Conservation (phyloP, 2,329 filamentous ascomycete genomes). For the Pseudogymnoascus sp. region DNA sequence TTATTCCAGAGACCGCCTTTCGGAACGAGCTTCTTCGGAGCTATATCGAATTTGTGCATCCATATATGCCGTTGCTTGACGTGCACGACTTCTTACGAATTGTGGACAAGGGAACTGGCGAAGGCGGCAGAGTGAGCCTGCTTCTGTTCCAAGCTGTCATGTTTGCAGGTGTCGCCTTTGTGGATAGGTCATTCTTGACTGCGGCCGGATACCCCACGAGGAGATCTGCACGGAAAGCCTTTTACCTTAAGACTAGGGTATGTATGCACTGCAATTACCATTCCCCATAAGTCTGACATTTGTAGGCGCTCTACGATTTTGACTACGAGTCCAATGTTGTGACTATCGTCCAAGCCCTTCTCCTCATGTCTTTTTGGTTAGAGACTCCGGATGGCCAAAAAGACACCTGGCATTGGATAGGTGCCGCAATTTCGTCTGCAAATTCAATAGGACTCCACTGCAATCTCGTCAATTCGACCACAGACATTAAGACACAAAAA, state of each 20-base stretch:
- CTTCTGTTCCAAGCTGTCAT: constrained; percentile 87
- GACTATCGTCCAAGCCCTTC: constrained; percentile 72
- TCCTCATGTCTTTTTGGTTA: constrained; percentile 93
- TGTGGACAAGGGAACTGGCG: constrained; percentile 58
- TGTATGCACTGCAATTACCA: background rate
- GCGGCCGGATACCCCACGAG: constrained; percentile 69
- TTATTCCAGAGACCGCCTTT: constrained; percentile 60
- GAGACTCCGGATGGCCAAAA: constrained; percentile 92
- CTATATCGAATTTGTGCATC: constrained; percentile 82
- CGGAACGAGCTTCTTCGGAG: constrained; percentile 73
- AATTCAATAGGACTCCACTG: constrained; percentile 87
- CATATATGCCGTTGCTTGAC: constrained; percentile 82
- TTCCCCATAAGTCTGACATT: background rate
- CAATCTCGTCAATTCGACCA: constrained; percentile 64
- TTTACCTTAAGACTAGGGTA: constrained; percentile 70
- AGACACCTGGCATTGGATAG: constrained; percentile 97
- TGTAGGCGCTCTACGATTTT: constrained; percentile 75
- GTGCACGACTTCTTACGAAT: constrained; percentile 49
- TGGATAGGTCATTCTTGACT: constrained; percentile 67
- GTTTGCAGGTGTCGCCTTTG: constrained; percentile 81
- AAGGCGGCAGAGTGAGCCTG: constrained; percentile 66
- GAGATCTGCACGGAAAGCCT: constrained; percentile 73
- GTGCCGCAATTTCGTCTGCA: constrained; percentile 79
- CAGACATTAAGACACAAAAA: constrained; percentile 63
- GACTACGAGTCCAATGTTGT: constrained; percentile 87